Base-by-base conservation (phyloP, 306 rosid species). In the barrel medic (Medicago truncatula) region DNA sequence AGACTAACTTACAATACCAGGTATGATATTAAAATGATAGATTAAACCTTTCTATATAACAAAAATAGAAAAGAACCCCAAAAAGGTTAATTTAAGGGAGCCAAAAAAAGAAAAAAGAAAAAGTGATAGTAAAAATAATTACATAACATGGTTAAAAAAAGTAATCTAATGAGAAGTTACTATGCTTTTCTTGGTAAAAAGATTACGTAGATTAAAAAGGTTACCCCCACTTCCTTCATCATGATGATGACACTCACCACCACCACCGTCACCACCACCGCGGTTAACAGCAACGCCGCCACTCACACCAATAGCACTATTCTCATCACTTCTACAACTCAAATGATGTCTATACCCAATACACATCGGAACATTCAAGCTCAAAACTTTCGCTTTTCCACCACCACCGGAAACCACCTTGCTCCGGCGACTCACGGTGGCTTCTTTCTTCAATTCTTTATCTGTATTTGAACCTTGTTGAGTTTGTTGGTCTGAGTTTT, bases 341-440 rank as follows among this genome's bases (percentile, higher is more conserved):
- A 95, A 77, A 64, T 86, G 86, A 49, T 70, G 87, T 63, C 91
- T 77, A 47, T 90, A 95, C 5, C 97, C 93, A 38, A 92, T 89
- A 67, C 97, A 90, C 81, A 80, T 85, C 8, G 99, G 99, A 18
- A 92, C 98, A 60, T 92, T 92, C 87, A 95, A 70, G 76, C 84
- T 92, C 91, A 90, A 76, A 34, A 86, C 99, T 77, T 73, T 85
- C 1, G 88, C 83, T 68, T 83, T 90, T 0, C 79, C 71, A 12
- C 25, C 20, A 1, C 75, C 75, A 2, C 47, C 64, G 13, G 10
- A 2, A 54, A 71, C 8, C 6, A 17, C 44, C 73, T 90, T 89
- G 56, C 81, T 80, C 78, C 91, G 85, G 82, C 86, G 92, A 41
- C 0, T 63, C 21, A 79, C 78, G 2, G 78, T 7, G 5, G 70